Conservation (phyloP, 1,284 basidiomycete species). For the Flammula alnicola region DNA sequence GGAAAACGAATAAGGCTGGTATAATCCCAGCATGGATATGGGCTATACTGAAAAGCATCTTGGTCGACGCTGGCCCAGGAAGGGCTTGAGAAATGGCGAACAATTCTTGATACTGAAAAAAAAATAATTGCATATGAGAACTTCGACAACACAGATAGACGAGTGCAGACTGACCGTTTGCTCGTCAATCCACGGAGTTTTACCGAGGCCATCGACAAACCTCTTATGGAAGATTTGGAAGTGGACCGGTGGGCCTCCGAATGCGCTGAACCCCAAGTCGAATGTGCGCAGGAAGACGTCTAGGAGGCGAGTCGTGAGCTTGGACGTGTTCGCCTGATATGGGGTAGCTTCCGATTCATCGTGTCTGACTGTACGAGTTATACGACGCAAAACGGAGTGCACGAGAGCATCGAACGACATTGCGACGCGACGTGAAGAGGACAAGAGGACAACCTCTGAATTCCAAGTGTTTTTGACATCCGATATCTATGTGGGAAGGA, state of each 20-base stretch:
- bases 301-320: conserved; percentile 28
- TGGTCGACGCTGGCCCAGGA: conserved; percentile 43
- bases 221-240: conserved; percentile 40
- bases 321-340: conserved; percentile 23
- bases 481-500: too few relatives aligned
- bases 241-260: conserved; percentile 42
- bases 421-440: background rate
- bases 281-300: conserved; percentile 38
- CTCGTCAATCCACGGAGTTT: conserved; percentile 41
- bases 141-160: background rate
- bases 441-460: too few relatives aligned
- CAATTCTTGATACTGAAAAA: conserved; percentile 37
- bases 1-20: conserved; percentile 36
- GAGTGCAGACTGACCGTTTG: conserved; percentile 32
- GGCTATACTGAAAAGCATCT: conserved; percentile 40
- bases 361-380: background rate
- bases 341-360: conserved; percentile 4
- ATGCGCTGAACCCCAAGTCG: conserved; percentile 38
- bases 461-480: too few relatives aligned
- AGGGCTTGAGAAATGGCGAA: conserved; percentile 40
- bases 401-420: conserved; percentile 24
- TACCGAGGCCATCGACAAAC: conserved; percentile 39
- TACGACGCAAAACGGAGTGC: conserved; percentile 18
- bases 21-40: conserved; percentile 39
- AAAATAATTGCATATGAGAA: background rate